These are phyloP conservation scores for Oryza longistaminata DNA, from an alignment of 176 grass and related monocot genomes.

Conservation along the genomic window DNA sequence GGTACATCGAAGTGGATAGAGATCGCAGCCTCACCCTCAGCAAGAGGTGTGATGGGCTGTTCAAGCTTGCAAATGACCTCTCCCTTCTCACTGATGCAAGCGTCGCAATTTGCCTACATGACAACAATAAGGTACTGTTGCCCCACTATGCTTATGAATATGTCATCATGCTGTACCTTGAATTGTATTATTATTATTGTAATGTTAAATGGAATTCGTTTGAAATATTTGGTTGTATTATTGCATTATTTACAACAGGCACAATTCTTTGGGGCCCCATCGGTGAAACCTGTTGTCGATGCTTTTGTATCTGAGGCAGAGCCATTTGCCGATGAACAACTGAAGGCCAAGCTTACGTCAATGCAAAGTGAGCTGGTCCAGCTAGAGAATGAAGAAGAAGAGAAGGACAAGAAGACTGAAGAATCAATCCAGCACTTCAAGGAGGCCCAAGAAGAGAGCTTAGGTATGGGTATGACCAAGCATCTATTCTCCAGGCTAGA, in stretches of 20 bases:
- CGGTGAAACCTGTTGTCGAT: neutral
- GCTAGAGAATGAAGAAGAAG: neutral
- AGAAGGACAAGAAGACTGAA: neutral
- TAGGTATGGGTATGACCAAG: neutral
- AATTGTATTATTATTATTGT: neutral
- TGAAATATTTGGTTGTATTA: neutral
- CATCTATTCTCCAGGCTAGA: neutral
- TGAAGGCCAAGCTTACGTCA: neutral
- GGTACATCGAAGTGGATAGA: neutral
- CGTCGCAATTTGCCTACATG: too few species aligned
- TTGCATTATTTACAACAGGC: neutral
- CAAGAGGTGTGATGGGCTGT: too few species aligned
- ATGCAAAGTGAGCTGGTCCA: neutral
- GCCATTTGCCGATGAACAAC: neutral
- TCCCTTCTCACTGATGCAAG: too few species aligned
- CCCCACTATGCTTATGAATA: too few species aligned
- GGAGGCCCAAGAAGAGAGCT: neutral
- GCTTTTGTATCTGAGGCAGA: neutral
- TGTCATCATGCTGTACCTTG: too few species aligned
- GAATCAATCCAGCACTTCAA: neutral
- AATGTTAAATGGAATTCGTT: neutral
- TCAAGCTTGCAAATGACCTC: too few species aligned
- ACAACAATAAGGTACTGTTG: too few species aligned
- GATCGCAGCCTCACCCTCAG: too few species aligned
- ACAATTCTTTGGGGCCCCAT: conserved; percentile 16